These are phyloP conservation scores for Pseudonitzschia multiseries DNA, from an alignment of 108 stramenopile genomes.

Conservation along the genomic window DNA sequence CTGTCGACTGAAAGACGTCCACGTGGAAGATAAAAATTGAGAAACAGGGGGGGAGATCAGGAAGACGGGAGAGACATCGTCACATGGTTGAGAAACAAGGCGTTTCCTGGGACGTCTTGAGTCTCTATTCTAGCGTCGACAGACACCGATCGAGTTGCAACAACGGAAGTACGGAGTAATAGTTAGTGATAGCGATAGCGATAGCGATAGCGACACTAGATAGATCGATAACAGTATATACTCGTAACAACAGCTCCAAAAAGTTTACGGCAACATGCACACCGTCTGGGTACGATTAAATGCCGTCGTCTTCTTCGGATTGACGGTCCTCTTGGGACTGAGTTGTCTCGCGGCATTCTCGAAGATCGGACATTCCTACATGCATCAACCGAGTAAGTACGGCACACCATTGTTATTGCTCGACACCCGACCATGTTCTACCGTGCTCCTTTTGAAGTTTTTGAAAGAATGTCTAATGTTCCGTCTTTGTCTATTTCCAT, in stretches of 20 bases:
- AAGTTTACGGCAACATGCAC: constrained; percentile 60
- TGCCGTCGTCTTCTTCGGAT: constrained; percentile 98
- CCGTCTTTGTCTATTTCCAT: neutral
- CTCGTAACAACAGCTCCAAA: neutral
- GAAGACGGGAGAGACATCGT: no score
- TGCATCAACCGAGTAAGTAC: constrained; percentile 63
- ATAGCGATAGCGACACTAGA: no score
- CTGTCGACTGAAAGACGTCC: neutral
- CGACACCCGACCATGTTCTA: neutral
- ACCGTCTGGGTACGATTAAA: constrained; percentile 97
- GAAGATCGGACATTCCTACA: constrained; percentile 63
- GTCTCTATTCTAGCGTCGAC: no score
- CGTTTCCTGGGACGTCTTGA: no score
- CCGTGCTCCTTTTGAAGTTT: constrained; percentile 9
- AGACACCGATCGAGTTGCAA: no score
- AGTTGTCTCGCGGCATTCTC: constrained; percentile 86
- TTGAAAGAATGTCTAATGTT: neutral
- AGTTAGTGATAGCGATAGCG: no score
- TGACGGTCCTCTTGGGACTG: constrained; percentile 91
- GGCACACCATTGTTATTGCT: neutral
- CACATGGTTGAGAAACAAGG: no score
- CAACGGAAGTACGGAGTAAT: no score
- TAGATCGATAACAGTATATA: no score
- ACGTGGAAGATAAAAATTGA: neutral
- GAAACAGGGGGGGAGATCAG: no score